A percentile compares a stretch with the other conserved stretches of the same genome.
These are phyloP conservation scores for Biscogniauxia marginata DNA, from an alignment of 2,329 filamentous ascomycete species.

Conservation along the genomic window DNA sequence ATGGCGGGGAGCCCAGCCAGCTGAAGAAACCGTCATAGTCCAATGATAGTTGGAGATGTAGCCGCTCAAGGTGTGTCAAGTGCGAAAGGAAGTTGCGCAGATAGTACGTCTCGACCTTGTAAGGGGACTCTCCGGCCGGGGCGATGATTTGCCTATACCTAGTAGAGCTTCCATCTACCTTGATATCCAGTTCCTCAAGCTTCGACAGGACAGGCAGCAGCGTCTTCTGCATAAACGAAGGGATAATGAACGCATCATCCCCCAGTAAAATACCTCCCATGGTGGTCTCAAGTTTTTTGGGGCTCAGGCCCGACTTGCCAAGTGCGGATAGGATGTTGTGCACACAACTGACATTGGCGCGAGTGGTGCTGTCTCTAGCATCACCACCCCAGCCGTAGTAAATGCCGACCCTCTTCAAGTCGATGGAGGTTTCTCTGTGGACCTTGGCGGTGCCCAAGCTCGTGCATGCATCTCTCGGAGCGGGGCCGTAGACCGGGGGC, in stretches of 20 bases:
- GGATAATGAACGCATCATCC: conserved; percentile 11
- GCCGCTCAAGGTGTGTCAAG: conserved; percentile 2
- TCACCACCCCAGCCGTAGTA: not conserved
- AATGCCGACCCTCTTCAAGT: not conserved
- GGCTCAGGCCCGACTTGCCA: conserved; percentile 8
- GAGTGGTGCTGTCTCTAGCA: not conserved
- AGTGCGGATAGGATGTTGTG: conserved; percentile 12
- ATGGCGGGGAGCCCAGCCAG: conserved; percentile 6
- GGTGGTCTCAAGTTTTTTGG: conserved; percentile 7
- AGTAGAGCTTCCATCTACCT: not conserved
- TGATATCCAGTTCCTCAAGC: conserved; percentile 8
- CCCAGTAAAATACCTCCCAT: not conserved
- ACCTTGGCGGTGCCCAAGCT: conserved; percentile 7
- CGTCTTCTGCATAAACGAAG: conserved; percentile 6
- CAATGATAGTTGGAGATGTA: not conserved
- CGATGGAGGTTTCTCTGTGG: conserved; percentile 3
- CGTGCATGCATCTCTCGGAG: not conserved
- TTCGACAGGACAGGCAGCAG: conserved; percentile 6
- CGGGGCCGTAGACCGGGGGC: not conserved
- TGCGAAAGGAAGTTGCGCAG: conserved; percentile 11
- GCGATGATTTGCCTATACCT: not conserved
- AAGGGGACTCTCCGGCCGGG: not conserved
- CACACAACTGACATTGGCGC: conserved; percentile 4
- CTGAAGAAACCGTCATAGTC: conserved; percentile 4
- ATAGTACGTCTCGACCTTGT: conserved; percentile 1